Conservation (phyloP, 805 yeast species). For the Wickerhamomyces hampshirensis region DNA sequence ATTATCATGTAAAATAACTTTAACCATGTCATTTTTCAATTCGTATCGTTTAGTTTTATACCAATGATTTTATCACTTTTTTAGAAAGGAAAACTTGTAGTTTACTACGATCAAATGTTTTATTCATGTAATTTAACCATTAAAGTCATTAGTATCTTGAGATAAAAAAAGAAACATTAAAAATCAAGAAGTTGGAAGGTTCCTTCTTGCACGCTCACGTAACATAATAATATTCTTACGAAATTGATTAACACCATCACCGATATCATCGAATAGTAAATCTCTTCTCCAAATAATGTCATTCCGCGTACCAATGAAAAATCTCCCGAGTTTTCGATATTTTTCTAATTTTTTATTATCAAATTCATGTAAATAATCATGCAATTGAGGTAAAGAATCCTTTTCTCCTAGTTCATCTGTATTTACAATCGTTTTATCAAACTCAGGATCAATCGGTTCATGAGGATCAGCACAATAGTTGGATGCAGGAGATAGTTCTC, state of each 20-base stretch:
- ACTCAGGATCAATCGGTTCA: constrained; percentile 3
- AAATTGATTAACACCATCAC: constrained; percentile 3
- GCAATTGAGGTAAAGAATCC: no score
- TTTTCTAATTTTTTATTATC: constrained; percentile 4
- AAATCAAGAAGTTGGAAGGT: not conserved
- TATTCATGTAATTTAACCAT: no score
- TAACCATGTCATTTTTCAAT: constrained; percentile 2
- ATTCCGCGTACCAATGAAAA: constrained; percentile 8
- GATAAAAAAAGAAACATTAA: no score
- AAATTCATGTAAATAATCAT: not conserved
- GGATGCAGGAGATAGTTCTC: constrained; percentile 2
- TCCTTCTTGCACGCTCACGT: not conserved
- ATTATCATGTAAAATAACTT: constrained; percentile 77
- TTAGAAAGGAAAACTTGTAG: no score
- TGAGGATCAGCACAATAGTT: constrained; percentile 4
- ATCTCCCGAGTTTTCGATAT: constrained; percentile 7
- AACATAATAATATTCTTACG: not conserved
- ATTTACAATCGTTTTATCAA: constrained; percentile 4
- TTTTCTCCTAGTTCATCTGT: not conserved
- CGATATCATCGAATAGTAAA: constrained; percentile 4
- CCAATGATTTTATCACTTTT: no score
- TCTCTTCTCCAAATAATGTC: constrained; percentile 12
- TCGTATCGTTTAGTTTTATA: constrained; percentile 9
- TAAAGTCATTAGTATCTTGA: no score
- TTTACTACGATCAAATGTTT: no score